Base-by-base conservation (phyloP, 2,329 filamentous ascomycete genomes). In the Reticulascus tulasneorum region DNA sequence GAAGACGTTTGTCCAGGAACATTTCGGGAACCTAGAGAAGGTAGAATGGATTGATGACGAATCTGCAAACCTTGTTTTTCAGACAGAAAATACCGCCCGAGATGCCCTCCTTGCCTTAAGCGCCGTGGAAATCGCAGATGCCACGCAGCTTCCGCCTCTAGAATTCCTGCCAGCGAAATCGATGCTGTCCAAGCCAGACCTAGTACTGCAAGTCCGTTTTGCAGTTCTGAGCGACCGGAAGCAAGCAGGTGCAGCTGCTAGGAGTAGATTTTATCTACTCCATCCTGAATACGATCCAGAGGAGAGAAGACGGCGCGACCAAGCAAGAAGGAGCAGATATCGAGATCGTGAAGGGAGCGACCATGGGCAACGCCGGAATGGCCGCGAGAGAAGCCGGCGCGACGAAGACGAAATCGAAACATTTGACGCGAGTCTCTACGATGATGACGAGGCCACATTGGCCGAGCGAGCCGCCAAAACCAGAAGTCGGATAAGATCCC, bases 1-100 rank as follows among this genome's bases (percentile, higher is more conserved):
- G 50, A 82, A 84, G 49, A 69, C 75, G 40, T 96, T 89, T 51
- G 77, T 87, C 8, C 63, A 69, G 30, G 73, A 86, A 45, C 77
- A 93, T 58, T 88, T 76, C 52, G 64, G 71, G 23, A 57, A 61
- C 11, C 68, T 81, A 38, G 67, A 75, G 37, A 73, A 77, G 43
- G 71, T 96, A 45, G 89, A 97, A 64, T 98, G 93, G 93, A 88
- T 98, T 47, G 87, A 97, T 58, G 93, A 98, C 60, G 82, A 79
- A 7, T 91, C 88, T 0, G 87, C 88, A 44, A 97, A 97, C 56
- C 69, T 96, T 35, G 62, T 94, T 34, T 97, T 93, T 64, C 67
- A 64, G 24, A 71, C 71, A 7, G 67, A 77, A 11, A 54, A 60
- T 17, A 55, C 59, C 7, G 77, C 77, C 2, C 63, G 67, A 13